Evolutionary conservation across 768 basidiomycete species (phyloP), one percentile per base, ranked within the genome.

Genomic region (Tephrocybe sp.): DNA sequence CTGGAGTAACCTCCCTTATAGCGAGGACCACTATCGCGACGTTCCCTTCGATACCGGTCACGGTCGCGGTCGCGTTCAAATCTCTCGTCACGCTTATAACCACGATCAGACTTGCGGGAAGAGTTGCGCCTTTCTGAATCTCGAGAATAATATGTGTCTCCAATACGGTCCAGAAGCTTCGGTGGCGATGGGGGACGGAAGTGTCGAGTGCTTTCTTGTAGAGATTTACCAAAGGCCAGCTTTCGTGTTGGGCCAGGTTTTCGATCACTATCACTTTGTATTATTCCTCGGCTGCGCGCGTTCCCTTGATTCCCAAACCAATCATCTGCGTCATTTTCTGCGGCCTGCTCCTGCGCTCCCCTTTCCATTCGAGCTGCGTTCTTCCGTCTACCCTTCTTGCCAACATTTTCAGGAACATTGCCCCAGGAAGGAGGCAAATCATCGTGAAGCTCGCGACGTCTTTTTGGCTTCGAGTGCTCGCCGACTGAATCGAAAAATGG

Each of bases 331-430:
- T 87, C 84, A 17, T 81, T 76, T 19, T 76, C 76, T n/a, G 68
- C 71, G 53, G 67, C 54, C 53, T 71, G 68, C 46, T 71, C 59
- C 30, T 59, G 66, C 22, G 76, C 79, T 49, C 73, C 75, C 58
- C 75, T 75, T 56, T 77, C 79, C 65, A 87, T 61, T 49, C 70
- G 76, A 32, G 74, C 80, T 40, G 70, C 78, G 45, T 82, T 78
- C 62, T 85, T 89, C 52, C 74, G 75, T 55, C 77, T 79, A 3
- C 76, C 85, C 55, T 79, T 79, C 61, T 72, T 79, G 14, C 89
- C 89, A 30, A 91, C 87, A 53, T 85, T 74, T 32, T 72, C 70
- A 1, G 83, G 82, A 14, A 74, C 69, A 43, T 65, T 65, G 55
- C 74, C 77, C 74, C 78, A 78, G 8, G 73, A 69, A 23, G 77